Evolutionary conservation across 1,284 basidiomycete genomes (phyloP).

Genomic region (Fomitopsis pinicola): DNA sequence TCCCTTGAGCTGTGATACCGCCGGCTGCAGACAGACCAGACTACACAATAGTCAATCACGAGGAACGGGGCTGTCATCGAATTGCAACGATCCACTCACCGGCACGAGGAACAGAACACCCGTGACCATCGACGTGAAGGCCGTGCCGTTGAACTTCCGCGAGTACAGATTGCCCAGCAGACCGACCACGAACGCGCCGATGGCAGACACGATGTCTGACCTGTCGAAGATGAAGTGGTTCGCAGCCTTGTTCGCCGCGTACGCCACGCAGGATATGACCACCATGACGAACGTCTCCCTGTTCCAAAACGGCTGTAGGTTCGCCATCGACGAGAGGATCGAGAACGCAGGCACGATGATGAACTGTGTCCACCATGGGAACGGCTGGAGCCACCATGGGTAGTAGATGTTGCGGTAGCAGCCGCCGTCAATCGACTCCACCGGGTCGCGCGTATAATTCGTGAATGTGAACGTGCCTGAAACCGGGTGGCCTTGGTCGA

Average conservation of each 20-base stretch:
- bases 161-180: constrained; percentile 83
- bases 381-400: constrained; percentile 77
- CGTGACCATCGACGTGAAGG: constrained; percentile 87
- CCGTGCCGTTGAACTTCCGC: constrained; percentile 82
- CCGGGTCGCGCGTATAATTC: constrained; percentile 41
- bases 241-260: constrained; percentile 73
- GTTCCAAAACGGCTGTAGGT: constrained; percentile 71
- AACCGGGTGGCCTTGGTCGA: constrained; percentile 41
- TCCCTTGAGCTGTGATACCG: constrained; percentile 67
- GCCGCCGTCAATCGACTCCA: constrained; percentile 50
- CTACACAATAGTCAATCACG: constrained; percentile 30
- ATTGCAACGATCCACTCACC: constrained; percentile 38
- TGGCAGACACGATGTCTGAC: constrained; percentile 80
- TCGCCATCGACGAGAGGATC: constrained; percentile 66
- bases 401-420: constrained; percentile 65
- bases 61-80: not conserved
- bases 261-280: constrained; percentile 76
- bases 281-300: constrained; percentile 81
- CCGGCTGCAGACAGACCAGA: constrained; percentile 86
- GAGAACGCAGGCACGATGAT: constrained; percentile 83
- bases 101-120: constrained; percentile 84
- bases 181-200: constrained; percentile 83
- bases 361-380: constrained; percentile 75
- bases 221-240: constrained; percentile 86
- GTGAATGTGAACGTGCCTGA: constrained; percentile 76